Base-by-base conservation (phyloP, 352 stramenopile species). In the Poterioochromonas sp. region DNA sequence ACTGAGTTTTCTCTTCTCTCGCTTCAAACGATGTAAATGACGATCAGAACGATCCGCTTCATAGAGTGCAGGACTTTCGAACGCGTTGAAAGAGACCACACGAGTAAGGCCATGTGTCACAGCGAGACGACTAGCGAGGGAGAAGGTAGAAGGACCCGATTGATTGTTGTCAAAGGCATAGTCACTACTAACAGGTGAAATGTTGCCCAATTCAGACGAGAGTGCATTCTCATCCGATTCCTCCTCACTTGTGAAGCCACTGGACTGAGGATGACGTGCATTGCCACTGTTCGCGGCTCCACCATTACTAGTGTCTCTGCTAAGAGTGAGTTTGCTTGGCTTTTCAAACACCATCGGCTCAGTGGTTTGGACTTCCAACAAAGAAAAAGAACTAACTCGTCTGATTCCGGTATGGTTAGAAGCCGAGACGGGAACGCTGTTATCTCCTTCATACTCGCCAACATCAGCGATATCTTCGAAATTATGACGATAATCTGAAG, bases 1-100 rank as follows among this genome's bases (percentile, higher is more conserved):
- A 1, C 39, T n/a, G 12, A 8, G 29, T 29, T 44, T 44, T 26
- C 62, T 11, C 32, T 71, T 71, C 32, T 71, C 62, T 32, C 32
- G 15, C 15, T n/a, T 41, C 32, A 71, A 71, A 29, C 62, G 62
- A 58, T 58, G 15, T 15, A 3, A 47, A 5, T 32, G 39, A 2
- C 41, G 1, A 44, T 71, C 15, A 8, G 5, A 12, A 71, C 8
- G 3, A 58, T 15, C 47, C 15, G 47, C 26, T 15, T 47, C 62
- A 71, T 71, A 71, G 2, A 71, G 26, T 29, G 62, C 2, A 22
- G 62, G 62, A 71, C 29, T 44, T 22, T 71, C 29, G 15, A 71
- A 29, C 11, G 62, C 62, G 32, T 5, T 44, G 32, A 71, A 71
- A 8, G 62, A 71, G 15, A 29, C 8, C 39, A 71, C 62, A 15